A percentile compares a stretch with the other conserved stretches of the same genome.
These are phyloP conservation scores for Chromera velia DNA, from an alignment of 73 alveolate species.

Conservation along the genomic window DNA sequence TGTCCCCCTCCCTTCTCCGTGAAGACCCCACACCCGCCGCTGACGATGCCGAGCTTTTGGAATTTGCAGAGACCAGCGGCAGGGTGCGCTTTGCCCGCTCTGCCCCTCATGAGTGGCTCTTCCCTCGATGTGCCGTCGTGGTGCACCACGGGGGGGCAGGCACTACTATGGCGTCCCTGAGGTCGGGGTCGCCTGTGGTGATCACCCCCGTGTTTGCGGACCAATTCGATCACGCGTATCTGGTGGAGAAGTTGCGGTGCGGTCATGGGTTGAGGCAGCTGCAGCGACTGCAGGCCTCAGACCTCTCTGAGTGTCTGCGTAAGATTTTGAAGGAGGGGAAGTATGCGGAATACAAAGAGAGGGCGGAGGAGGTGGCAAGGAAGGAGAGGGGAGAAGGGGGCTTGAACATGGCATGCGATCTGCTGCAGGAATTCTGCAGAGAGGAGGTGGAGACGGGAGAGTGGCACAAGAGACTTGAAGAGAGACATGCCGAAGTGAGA, in stretches of 20 bases:
- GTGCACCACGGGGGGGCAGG: slow-evolving; percentile 38
- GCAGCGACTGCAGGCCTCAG: background rate
- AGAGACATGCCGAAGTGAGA: too few species aligned
- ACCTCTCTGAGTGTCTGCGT: background rate
- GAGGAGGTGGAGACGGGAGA: background rate
- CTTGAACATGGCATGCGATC: background rate
- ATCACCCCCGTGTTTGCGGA: background rate
- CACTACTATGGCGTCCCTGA: background rate
- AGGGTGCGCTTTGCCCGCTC: background rate
- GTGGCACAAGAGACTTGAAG: background rate
- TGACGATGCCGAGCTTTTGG: too few species aligned
- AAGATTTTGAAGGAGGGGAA: background rate
- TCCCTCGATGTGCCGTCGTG: slow-evolving; percentile 15
- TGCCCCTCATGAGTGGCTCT: slow-evolving; percentile 19
- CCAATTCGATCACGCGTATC: background rate
- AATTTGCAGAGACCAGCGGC: too few species aligned
- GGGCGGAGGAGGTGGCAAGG: background rate
- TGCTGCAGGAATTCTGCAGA: background rate
- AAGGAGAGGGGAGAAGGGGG: background rate
- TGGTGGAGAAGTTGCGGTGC: background rate
- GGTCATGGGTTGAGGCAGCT: background rate
- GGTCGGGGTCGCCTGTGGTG: background rate
- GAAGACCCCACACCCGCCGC: too few species aligned
- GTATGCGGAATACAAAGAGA: background rate
- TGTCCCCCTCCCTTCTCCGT: too few species aligned